Conservation (phyloP, 331 rosid genomes). For the Acacia concinna region DNA sequence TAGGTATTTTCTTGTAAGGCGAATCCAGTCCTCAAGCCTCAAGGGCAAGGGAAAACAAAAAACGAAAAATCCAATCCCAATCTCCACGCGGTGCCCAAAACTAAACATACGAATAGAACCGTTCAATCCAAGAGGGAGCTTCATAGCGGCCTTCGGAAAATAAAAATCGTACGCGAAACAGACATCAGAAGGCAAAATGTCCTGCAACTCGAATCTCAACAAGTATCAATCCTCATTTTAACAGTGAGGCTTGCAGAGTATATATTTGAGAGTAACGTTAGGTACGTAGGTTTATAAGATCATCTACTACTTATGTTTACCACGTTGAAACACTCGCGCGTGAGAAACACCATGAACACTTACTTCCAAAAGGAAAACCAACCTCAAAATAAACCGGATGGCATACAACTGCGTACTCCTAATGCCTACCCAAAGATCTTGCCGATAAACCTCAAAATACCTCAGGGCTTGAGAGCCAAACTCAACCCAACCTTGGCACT, state of each 20-base stretch:
- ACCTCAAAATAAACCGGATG: conserved; percentile 34
- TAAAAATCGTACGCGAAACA: neutral
- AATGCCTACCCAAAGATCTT: conserved; percentile 42
- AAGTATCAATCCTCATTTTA: conserved; percentile 18
- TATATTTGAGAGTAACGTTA: conserved; percentile 22
- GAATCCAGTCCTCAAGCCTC: neutral
- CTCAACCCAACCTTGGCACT: conserved; percentile 89
- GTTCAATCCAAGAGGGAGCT: neutral
- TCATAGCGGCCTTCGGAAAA: neutral
- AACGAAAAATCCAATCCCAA: neutral
- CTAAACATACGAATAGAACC: neutral
- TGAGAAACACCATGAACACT: conserved; percentile 39
- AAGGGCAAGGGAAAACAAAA: no score
- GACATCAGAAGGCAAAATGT: conserved; percentile 17
- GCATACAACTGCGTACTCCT: conserved; percentile 42
- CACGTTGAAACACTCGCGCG: conserved; percentile 36
- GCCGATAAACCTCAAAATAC: conserved; percentile 35
- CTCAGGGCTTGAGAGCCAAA: conserved; percentile 91
- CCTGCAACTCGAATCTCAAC: conserved; percentile 29
- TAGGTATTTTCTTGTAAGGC: neutral
- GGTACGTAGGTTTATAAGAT: conserved; percentile 43
- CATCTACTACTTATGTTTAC: conserved; percentile 58
- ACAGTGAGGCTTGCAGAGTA: conserved; percentile 26
- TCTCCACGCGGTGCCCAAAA: neutral
- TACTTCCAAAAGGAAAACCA: conserved; percentile 42